Evolutionary conservation across 2,329 filamentous ascomycete species (phyloP).

Genomic region (Metarhizium brunneum): DNA sequence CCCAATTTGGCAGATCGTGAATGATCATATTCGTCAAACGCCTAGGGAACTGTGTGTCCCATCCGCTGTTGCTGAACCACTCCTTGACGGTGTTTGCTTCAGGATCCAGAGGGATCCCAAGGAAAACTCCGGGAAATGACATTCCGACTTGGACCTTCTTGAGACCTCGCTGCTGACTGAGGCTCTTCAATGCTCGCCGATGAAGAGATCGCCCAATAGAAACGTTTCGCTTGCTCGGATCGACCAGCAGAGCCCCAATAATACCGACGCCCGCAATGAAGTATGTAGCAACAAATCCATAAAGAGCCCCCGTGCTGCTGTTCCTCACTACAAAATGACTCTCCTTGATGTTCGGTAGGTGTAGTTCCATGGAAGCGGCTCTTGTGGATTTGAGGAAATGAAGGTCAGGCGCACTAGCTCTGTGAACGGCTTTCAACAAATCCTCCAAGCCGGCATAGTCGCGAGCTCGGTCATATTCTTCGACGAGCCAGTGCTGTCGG

Average conservation of each 20-base stretch:
- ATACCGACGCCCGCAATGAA: constrained; percentile 64
- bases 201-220: constrained; percentile 88
- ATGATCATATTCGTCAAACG: constrained; percentile 61
- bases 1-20: constrained; percentile 62
- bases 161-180: constrained; percentile 60
- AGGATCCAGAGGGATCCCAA: constrained; percentile 62
- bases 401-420: constrained; percentile 55
- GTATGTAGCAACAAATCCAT: constrained; percentile 88
- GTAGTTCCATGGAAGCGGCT: constrained; percentile 68
- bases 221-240: constrained; percentile 74
- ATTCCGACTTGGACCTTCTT: constrained; percentile 76
- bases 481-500: constrained; percentile 91
- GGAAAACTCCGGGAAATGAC: constrained; percentile 74
- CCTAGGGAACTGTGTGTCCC: constrained; percentile 60
- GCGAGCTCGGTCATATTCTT: constrained; percentile 72
- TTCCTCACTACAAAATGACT: constrained; percentile 89
- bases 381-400: constrained; percentile 61
- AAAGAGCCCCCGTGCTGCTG: constrained; percentile 81
- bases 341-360: constrained; percentile 62
- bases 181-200: constrained; percentile 68
- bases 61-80: constrained; percentile 87
- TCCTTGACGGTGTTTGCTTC: constrained; percentile 41
- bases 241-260: constrained; percentile 81
- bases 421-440: constrained; percentile 62
- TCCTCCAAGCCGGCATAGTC: constrained; percentile 66